These are phyloP conservation scores for Thraustotheca clavata DNA, from an alignment of 352 stramenopile species.

Conservation along the genomic window DNA sequence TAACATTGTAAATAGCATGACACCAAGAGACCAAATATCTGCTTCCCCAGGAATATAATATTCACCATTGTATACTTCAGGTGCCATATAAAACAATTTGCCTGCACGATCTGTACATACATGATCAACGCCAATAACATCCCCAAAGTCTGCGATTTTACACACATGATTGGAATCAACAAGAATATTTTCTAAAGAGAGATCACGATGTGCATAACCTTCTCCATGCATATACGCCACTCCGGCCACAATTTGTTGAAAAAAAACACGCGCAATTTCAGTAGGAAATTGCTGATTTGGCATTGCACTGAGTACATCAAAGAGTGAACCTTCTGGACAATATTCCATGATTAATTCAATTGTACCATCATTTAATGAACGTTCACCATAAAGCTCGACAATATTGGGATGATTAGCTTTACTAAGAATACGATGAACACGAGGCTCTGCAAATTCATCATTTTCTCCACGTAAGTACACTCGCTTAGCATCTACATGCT, in stretches of 20 bases:
- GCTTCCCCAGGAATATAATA: slow-evolving; percentile 23
- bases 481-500: neutral
- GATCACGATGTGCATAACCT: slow-evolving; percentile 51
- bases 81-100: slow-evolving; percentile 39
- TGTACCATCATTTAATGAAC: neutral
- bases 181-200: slow-evolving; percentile 72
- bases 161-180: slow-evolving; percentile 43
- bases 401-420: slow-evolving; percentile 11
- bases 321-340: slow-evolving; percentile 8
- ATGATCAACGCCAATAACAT: slow-evolving; percentile 43
- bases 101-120: slow-evolving; percentile 28
- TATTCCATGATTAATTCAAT: slow-evolving; percentile 16
- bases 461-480: neutral
- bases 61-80: slow-evolving; percentile 31
- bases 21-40: slow-evolving; percentile 32
- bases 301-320: slow-evolving; percentile 9
- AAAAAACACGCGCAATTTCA: neutral
- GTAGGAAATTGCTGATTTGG: neutral
- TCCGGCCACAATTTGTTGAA: slow-evolving; percentile 22
- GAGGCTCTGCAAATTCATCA: neutral
- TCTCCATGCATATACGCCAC: slow-evolving; percentile 48
- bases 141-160: slow-evolving; percentile 66
- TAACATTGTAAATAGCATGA: slow-evolving; percentile 26
- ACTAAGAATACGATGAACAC: neutral
- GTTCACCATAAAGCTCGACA: slow-evolving; percentile 5